Conservation (phyloP, 2,329 filamentous ascomycete genomes). For the Claviceps monticola region DNA sequence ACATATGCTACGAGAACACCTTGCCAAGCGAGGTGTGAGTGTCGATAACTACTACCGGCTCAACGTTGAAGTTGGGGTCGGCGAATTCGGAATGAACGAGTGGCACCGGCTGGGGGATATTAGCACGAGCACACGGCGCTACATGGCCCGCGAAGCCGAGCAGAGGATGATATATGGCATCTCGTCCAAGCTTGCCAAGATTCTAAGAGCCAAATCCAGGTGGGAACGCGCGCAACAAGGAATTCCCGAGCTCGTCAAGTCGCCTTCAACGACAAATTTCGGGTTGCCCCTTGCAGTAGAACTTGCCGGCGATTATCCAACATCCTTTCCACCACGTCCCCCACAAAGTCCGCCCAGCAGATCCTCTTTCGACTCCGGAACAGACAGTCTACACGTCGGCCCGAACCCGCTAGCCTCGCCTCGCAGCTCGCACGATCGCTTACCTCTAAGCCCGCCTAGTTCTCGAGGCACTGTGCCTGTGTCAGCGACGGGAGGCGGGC, state of each 20-base stretch:
- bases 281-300: slow-evolving; percentile 39
- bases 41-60: slow-evolving; percentile 86
- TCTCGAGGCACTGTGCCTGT: slow-evolving; percentile 12
- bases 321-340: slow-evolving; percentile 19
- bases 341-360: slow-evolving; percentile 28
- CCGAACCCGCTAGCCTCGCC: slow-evolving; percentile 29
- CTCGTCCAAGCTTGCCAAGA: slow-evolving; percentile 69
- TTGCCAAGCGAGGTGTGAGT: slow-evolving; percentile 66
- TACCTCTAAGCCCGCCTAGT: slow-evolving; percentile 20
- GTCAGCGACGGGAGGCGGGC: slow-evolving; percentile 8
- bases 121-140: slow-evolving; percentile 78
- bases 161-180: slow-evolving; percentile 66
- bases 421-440: slow-evolving; percentile 34
- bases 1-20: slow-evolving; percentile 66
- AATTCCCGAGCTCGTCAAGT: slow-evolving; percentile 30
- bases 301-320: slow-evolving; percentile 41
- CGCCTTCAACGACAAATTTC: slow-evolving; percentile 25
- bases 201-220: slow-evolving; percentile 60
- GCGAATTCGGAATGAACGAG: slow-evolving; percentile 98
- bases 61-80: slow-evolving; percentile 93
- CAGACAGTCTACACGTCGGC: slow-evolving; percentile 32
- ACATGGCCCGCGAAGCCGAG: slow-evolving; percentile 59
- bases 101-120: slow-evolving; percentile 92
- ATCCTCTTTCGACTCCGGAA: slow-evolving; percentile 43
- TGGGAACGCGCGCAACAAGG: slow-evolving; percentile 37